These are phyloP conservation scores for Trichophyton mentagrophytes DNA, from an alignment of 2,329 filamentous ascomycete genomes.

Conservation along the genomic window DNA sequence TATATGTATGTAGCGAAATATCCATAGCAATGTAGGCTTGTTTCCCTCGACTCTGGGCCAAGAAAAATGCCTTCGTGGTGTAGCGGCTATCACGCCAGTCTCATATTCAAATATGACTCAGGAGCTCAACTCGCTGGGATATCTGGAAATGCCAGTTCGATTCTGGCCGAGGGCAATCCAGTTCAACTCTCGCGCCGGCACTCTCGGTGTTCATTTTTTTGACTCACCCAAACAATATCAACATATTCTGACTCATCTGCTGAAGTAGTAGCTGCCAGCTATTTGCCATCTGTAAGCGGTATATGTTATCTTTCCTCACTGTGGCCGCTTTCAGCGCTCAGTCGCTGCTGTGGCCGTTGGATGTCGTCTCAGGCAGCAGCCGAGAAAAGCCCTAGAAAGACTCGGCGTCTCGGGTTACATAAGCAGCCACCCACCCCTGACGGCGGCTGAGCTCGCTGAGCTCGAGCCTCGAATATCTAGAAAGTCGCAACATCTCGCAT, in stretches of 20 bases:
- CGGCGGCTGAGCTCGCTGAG: background rate
- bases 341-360: background rate
- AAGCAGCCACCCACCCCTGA: background rate
- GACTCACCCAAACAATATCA: no score
- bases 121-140: background rate
- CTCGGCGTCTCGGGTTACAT: background rate
- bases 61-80: background rate
- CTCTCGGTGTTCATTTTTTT: background rate
- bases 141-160: constrained; percentile 4
- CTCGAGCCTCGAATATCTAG: background rate
- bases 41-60: background rate
- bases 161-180: background rate
- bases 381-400: background rate
- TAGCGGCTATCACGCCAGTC: constrained; percentile 5
- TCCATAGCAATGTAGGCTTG: background rate
- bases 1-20: background rate
- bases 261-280: background rate
- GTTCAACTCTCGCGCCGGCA: background rate
- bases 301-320: background rate
- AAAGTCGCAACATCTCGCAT: background rate
- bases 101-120: constrained; percentile 1
- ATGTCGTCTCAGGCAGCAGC: background rate
- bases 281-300: background rate
- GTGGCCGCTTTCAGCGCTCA: background rate
- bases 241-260: background rate